Evolutionary conservation across 441 rosid species (phyloP), one percentile per base, ranked within the genome.

Genomic region (Pelargonium citronellum): DNA sequence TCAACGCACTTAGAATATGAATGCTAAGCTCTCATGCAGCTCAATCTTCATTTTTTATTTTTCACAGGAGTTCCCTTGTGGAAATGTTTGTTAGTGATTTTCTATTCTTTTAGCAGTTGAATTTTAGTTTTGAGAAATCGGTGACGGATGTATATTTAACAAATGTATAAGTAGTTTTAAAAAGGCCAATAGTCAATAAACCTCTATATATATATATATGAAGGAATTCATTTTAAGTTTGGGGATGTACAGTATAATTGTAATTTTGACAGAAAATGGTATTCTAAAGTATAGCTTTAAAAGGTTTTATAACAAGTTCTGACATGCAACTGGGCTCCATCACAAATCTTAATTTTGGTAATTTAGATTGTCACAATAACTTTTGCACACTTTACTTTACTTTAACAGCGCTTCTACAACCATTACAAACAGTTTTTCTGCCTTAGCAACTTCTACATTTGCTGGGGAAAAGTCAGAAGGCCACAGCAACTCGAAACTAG

Each of bases 271-370:
- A 16, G 27, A 57, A 57, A 19, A 57, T 57, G 27, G 62, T 16
- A 57, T 57, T 57, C 62, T 16, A 3, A 57, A 57, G 62, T 57
- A 16, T 2, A 17, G 24, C 4, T 57, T 57, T 57, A 19, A 57
- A 19, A 57, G 62, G n/a, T 47, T 47, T 47, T n/a, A 9, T 47
- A 47, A 47, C 62, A 57, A 17, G 62, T 57, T 34, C 19, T 57
- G 12, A 10, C 62, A 57, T 57, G 20, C 20, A 20, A 57, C 27
- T 17, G 19, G 62, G 62, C 27, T 17, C 62, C 24, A 17, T 57
- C 62, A 20, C 19, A 57, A 58, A 58, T 58, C 64, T 58, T 58
- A 27, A 58, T 58, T 58, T 58, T 58, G 30, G 64, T 58, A 20
- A 58, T 2, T 60, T 22, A 22, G 20, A 60, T 5, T 20, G 64